phyloP scores from a whole-genome alignment of 2,329 filamentous ascomycete species.

The Alternaria incomplexa region DNA sequence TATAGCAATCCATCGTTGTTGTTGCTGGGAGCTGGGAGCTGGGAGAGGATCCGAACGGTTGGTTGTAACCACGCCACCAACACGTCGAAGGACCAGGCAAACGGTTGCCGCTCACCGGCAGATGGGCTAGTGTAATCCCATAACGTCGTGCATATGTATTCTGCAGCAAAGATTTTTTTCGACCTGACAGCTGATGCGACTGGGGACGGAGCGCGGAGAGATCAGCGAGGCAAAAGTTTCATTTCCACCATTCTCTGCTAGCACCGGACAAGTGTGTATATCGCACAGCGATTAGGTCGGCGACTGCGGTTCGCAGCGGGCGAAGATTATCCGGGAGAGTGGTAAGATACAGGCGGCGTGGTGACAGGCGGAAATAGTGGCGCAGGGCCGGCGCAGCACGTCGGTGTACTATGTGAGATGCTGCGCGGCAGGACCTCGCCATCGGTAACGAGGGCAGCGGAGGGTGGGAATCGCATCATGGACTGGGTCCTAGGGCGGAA shows the following conservation, averaged over 20 bases:
- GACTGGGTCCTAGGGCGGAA: background rate
- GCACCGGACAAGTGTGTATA: background rate
- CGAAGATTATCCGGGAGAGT: conserved; percentile 11
- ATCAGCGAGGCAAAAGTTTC: background rate
- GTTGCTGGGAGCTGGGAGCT: background rate
- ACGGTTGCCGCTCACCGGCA: background rate
- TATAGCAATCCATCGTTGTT: background rate
- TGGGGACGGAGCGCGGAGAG: background rate
- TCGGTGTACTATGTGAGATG: background rate
- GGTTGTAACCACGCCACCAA: conserved; percentile 1
- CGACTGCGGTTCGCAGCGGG: background rate
- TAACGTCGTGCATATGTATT: background rate
- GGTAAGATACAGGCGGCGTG: conserved; percentile 13
- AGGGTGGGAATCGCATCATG: conserved; percentile 1
- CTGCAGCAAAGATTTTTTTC: background rate
- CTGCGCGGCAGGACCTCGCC: conserved; percentile 17
- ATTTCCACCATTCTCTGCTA: background rate
- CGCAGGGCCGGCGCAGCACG: conserved; percentile 4
- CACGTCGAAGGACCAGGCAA: background rate
- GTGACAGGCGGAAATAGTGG: conserved; percentile 8
- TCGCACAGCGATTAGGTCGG: background rate
- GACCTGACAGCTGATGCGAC: background rate
- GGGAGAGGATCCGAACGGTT: background rate
- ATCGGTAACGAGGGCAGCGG: conserved; percentile 9
- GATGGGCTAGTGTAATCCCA: background rate